Percentiles rank a stretch among this genome's conserved stretches.
phyloP scores from a whole-genome alignment of 371 early-diverging fungal genomes.

The Blyttiomyces sp. region DNA sequence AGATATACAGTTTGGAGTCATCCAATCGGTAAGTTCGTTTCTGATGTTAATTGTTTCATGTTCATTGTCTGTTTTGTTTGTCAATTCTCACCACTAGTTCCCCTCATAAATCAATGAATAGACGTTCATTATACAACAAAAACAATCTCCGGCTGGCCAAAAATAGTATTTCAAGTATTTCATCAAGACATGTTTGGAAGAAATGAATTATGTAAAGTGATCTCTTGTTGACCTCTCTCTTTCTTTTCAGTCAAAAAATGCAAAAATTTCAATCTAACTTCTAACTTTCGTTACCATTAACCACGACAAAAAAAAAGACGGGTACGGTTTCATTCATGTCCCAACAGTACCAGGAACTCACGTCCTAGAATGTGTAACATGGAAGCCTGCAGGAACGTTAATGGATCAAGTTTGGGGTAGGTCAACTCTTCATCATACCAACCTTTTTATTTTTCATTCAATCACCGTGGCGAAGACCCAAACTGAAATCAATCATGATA shows the following conservation, averaged over 20 bases:
- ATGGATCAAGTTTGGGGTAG: slow-evolving; percentile 45
- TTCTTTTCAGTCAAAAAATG: not conserved
- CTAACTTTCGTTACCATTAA: not conserved
- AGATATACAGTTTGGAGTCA: slow-evolving; percentile 45
- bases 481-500: no score
- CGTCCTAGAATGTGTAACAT: slow-evolving; percentile 38
- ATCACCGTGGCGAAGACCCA: not conserved
- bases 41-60: not conserved
- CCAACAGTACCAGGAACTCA: slow-evolving; percentile 49
- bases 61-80: not conserved
- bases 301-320: slow-evolving; percentile 23
- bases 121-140: slow-evolving; percentile 51
- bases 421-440: not conserved
- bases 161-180: slow-evolving; percentile 46
- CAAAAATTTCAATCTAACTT: not conserved
- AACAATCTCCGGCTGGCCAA: slow-evolving; percentile 49
- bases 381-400: slow-evolving; percentile 43
- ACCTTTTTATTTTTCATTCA: not conserved
- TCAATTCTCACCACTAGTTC: not conserved
- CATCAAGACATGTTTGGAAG: slow-evolving; percentile 47
- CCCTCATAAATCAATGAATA: slow-evolving; percentile 7
- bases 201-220: slow-evolving; percentile 42
- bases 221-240: not conserved
- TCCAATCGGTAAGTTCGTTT: slow-evolving; percentile 39
- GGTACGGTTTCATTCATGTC: slow-evolving; percentile 47